phyloP scores from a whole-genome alignment of 495 filamentous ascomycete species.

The Collariella sp. region DNA sequence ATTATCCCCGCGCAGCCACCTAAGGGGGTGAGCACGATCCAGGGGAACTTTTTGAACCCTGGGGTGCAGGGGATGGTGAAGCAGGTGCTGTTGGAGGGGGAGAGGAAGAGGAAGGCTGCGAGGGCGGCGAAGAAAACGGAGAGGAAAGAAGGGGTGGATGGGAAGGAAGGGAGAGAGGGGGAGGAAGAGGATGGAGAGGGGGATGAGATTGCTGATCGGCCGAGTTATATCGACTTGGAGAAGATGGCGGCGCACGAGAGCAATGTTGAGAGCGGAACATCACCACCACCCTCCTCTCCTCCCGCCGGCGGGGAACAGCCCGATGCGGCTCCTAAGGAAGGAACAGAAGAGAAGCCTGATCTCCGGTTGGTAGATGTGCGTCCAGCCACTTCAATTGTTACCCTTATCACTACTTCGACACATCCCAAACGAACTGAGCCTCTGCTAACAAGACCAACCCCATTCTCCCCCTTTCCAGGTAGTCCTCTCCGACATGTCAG shows the following conservation, averaged over 20 bases:
- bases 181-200: neutral
- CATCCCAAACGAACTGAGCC: neutral
- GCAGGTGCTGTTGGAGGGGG: conserved; percentile 59
- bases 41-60: conserved; percentile 78
- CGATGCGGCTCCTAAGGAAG: conserved; percentile 20
- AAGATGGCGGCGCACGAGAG: conserved; percentile 29
- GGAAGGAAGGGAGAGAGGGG: conserved; percentile 6
- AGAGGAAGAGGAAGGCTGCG: conserved; percentile 24
- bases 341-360: conserved; percentile 9
- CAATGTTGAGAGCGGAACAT: neutral
- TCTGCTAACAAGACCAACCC: neutral
- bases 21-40: conserved; percentile 79
- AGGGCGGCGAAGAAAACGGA: conserved; percentile 9
- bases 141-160: conserved; percentile 9
- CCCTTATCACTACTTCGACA: neutral
- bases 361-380: conserved; percentile 58
- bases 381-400: neutral
- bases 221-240: conserved; percentile 49
- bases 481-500: conserved; percentile 97
- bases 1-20: conserved; percentile 87
- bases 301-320: too few relatives aligned
- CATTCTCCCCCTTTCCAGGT: conserved; percentile 35
- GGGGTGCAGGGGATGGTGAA: conserved; percentile 65
- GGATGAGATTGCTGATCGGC: conserved; percentile 25
- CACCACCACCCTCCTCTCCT: too few relatives aligned